A percentile compares a stretch with the other conserved stretches of the same genome.
Evolutionary conservation across 2,329 filamentous ascomycete species (phyloP).

Genomic region (Penicillium olsonii): DNA sequence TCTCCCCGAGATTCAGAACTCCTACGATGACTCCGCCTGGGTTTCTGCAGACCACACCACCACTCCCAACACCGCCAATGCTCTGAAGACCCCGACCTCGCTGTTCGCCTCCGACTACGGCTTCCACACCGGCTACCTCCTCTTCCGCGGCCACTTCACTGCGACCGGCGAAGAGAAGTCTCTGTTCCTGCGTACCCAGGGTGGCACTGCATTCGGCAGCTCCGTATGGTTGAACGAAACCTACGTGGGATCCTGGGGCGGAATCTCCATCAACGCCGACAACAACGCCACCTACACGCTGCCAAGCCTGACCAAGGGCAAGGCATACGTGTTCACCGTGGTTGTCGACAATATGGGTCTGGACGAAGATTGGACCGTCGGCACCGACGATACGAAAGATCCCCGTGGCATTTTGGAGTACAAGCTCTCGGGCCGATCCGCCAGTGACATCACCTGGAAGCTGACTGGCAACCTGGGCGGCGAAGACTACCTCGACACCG

Average conservation of each 20-base stretch:
- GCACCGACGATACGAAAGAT: slow-evolving; percentile 59
- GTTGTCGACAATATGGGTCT: slow-evolving; percentile 73
- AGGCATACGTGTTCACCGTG: slow-evolving; percentile 65
- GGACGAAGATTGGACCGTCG: slow-evolving; percentile 65
- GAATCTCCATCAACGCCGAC: slow-evolving; percentile 52
- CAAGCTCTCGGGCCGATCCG: slow-evolving; percentile 40
- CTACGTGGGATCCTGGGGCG: slow-evolving; percentile 66
- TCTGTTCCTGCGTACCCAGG: slow-evolving; percentile 62
- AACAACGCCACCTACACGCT: slow-evolving; percentile 61
- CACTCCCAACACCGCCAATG: slow-evolving; percentile 61
- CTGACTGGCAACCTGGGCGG: slow-evolving; percentile 61
- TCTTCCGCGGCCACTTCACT: slow-evolving; percentile 71
- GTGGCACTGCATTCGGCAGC: slow-evolving; percentile 67
- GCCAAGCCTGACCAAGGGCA: slow-evolving; percentile 53
- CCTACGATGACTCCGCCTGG: slow-evolving; percentile 72
- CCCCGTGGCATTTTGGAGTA: slow-evolving; percentile 58
- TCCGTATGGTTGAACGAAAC: slow-evolving; percentile 66
- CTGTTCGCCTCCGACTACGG: slow-evolving; percentile 74
- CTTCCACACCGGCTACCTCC: slow-evolving; percentile 66
- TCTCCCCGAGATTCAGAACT: slow-evolving; percentile 65
- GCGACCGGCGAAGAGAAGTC: slow-evolving; percentile 61
- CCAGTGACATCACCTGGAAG: slow-evolving; percentile 52
- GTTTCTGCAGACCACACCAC: slow-evolving; percentile 57
- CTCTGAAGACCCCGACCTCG: slow-evolving; percentile 64
- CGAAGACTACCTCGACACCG: slow-evolving; percentile 54